These are phyloP conservation scores for Aspergillus piperis DNA, from an alignment of 2,329 filamentous ascomycete species.

Conservation along the genomic window DNA sequence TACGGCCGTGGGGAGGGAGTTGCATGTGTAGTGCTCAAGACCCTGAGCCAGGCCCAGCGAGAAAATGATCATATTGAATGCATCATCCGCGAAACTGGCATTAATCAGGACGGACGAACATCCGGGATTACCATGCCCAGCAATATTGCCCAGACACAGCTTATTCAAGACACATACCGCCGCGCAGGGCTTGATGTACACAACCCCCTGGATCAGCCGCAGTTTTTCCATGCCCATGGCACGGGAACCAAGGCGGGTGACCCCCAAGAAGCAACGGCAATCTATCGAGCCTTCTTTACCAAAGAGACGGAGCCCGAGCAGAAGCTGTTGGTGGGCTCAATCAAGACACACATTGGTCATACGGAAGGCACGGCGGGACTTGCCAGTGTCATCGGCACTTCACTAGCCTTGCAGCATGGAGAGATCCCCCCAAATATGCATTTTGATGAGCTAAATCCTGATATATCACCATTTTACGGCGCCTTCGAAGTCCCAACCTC, in stretches of 20 bases:
- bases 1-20: slow-evolving; percentile 55
- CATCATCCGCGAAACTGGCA: slow-evolving; percentile 28
- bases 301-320: neutral
- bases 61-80: slow-evolving; percentile 46
- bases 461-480: slow-evolving; percentile 4
- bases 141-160: neutral
- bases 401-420: slow-evolving; percentile 41
- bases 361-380: neutral
- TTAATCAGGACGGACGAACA: slow-evolving; percentile 30
- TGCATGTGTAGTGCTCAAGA: slow-evolving; percentile 52
- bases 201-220: slow-evolving; percentile 6
- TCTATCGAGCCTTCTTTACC: neutral
- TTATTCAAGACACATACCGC: neutral
- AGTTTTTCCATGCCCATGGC: slow-evolving; percentile 10
- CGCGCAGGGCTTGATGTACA: slow-evolving; percentile 8
- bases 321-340: neutral
- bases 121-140: neutral
- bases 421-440: slow-evolving; percentile 25
- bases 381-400: slow-evolving; percentile 3
- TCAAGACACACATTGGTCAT: neutral
- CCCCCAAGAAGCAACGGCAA: neutral
- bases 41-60: slow-evolving; percentile 46
- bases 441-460: slow-evolving; percentile 25
- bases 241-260: slow-evolving; percentile 1
- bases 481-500: neutral